These are phyloP conservation scores for Colletotrichum orbiculare DNA, from an alignment of 2,329 filamentous ascomycete genomes.

Conservation along the genomic window DNA sequence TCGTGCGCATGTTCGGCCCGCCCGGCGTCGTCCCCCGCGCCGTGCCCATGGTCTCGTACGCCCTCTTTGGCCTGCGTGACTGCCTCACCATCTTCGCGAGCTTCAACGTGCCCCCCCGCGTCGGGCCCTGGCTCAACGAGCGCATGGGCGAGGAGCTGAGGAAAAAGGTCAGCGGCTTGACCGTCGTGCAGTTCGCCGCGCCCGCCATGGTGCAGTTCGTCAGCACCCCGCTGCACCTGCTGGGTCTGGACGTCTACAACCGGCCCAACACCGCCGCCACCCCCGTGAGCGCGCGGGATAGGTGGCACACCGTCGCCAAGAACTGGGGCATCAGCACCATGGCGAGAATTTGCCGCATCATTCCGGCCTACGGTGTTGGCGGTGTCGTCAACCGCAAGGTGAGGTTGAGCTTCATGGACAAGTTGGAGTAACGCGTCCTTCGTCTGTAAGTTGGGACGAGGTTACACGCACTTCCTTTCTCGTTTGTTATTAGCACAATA, in stretches of 20 bases:
- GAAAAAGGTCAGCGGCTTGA: slow-evolving; percentile 62
- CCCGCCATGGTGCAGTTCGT: slow-evolving; percentile 83
- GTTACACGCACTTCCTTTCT: not conserved
- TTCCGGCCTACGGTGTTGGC: slow-evolving; percentile 89
- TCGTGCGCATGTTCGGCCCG: slow-evolving; percentile 84
- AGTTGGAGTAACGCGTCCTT: slow-evolving; percentile 24
- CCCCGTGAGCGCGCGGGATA: slow-evolving; percentile 61
- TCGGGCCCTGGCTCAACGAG: slow-evolving; percentile 75
- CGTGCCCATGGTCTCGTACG: slow-evolving; percentile 78
- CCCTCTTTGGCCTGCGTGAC: slow-evolving; percentile 84
- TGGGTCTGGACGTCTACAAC: slow-evolving; percentile 90
- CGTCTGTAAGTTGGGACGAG: no score
- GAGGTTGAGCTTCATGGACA: slow-evolving; percentile 73
- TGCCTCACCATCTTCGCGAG: slow-evolving; percentile 90
- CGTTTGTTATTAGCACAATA: slow-evolving; percentile 12
- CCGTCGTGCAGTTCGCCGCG: slow-evolving; percentile 81
- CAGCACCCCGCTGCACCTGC: slow-evolving; percentile 85
- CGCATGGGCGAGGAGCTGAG: slow-evolving; percentile 65
- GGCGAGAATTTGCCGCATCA: slow-evolving; percentile 84
- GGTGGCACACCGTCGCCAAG: slow-evolving; percentile 73
- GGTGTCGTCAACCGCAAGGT: slow-evolving; percentile 86
- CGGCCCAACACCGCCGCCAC: slow-evolving; percentile 56
- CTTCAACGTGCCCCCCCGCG: slow-evolving; percentile 86
- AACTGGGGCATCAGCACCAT: slow-evolving; percentile 81
- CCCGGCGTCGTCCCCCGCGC: slow-evolving; percentile 59